Evolutionary conservation across 2,329 filamentous ascomycete species (phyloP), one percentile per base, ranked within the genome.

Genomic region (Colletotrichum sp.): DNA sequence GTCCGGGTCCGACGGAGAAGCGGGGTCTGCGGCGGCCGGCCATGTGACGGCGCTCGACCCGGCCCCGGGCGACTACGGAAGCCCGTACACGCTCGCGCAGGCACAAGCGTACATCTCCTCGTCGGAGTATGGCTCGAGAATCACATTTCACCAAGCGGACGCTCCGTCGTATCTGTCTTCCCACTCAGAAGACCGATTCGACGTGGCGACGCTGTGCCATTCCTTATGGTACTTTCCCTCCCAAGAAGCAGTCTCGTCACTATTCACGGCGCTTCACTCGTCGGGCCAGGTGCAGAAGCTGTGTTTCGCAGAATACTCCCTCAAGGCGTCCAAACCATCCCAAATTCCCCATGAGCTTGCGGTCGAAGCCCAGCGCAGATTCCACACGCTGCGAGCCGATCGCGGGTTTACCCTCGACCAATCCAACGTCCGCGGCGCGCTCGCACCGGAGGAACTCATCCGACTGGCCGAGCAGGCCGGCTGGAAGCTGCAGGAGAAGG

Each of bases 191-290:
- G 70, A 34, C 4, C 18, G 3, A 26, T 75, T 74, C 14, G 70
- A 69, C 36, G 24, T 7, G 4, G 73, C 73, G 32, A 74, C 73
- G 7, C 48, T 75, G 56, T 75, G 73, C 58, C 73, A 75, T 38
- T 75, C 73, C 9, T 71, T 75, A 8, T 75, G 73, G 73, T 75
- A 75, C 70, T 75, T 75, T 18, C 36, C 70, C 34, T 73, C 73
- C n/a, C 32, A 38, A 2, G 63, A 30, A 0, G 70, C 56, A 7
- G 52, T 76, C 14, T 48, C 58, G 10, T 13, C 52, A 32, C 74
- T 76, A 0, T 75, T 76, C 16, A 13, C 18, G n/a, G 16, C 66
- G 16, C 58, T 76, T 18, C 13, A 38, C 21, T n/a, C 21, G 9
- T 55, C 65, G 4, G 21, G 36, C 14, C 62, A 32, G 28, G 10